Conservation (phyloP, 306 rosid species). For the Lagenaria siceraria region DNA sequence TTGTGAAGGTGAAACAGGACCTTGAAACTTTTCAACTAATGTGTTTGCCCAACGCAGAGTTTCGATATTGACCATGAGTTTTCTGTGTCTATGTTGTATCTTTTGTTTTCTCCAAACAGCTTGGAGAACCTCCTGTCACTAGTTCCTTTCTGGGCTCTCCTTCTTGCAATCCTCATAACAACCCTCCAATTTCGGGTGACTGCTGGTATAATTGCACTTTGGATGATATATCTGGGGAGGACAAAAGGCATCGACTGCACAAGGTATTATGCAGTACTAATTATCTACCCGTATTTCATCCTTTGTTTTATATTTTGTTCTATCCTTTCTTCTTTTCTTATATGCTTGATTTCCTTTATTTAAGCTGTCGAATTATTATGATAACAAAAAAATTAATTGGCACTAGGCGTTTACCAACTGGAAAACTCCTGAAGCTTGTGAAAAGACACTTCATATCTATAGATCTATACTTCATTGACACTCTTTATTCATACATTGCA, state of each 20-base stretch:
- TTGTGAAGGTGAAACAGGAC: constrained; percentile 63
- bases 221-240: constrained; percentile 88
- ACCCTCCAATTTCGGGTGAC: constrained; percentile 78
- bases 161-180: constrained; percentile 63
- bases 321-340: not conserved
- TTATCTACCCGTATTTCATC: not conserved
- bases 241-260: constrained; percentile 71
- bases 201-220: constrained; percentile 96
- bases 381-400: not conserved
- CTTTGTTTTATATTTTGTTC: not conserved
- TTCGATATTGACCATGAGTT: constrained; percentile 4
- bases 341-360: not conserved
- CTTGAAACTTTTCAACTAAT: not conserved
- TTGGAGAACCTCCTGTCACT: constrained; percentile 71
- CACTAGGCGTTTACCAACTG: not conserved
- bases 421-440: not conserved
- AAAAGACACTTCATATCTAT: not conserved
- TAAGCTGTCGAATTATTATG: not conserved
- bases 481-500: not conserved
- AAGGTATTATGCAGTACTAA: constrained; percentile 31
- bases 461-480: not conserved
- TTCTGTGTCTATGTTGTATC: constrained; percentile 5
- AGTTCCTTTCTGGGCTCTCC: constrained; percentile 43
- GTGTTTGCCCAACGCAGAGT: not conserved
- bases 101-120: constrained; percentile 31